Conservation (phyloP, 805 yeast genomes). For the Saturnispora serradocipensis region DNA sequence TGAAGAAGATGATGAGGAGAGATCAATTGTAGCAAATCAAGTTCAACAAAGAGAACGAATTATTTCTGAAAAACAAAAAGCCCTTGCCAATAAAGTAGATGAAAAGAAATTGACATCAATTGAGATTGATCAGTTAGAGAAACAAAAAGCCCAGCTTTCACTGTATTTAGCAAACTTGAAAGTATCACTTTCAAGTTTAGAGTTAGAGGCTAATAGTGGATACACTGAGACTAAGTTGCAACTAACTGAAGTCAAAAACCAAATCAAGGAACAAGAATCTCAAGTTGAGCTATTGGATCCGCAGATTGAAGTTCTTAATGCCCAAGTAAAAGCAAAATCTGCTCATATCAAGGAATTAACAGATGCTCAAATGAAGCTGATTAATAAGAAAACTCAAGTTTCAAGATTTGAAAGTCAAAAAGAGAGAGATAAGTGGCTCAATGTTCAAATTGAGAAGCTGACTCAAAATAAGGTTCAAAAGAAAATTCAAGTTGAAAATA, state of each 20-base stretch:
- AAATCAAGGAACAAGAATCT: neutral
- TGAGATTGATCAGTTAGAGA: slow-evolving; percentile 39
- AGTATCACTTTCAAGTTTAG: slow-evolving; percentile 36
- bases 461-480: slow-evolving; percentile 13
- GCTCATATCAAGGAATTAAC: slow-evolving; percentile 29
- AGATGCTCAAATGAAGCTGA: slow-evolving; percentile 48
- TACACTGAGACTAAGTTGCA: neutral
- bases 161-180: slow-evolving; percentile 36
- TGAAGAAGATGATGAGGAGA: slow-evolving; percentile 40
- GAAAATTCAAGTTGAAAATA: slow-evolving; percentile 25
- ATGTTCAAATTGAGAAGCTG: slow-evolving; percentile 35
- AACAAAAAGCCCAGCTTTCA: slow-evolving; percentile 26
- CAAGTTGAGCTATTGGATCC: slow-evolving; percentile 24
- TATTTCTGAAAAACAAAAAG: slow-evolving; percentile 36
- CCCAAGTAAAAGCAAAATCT: slow-evolving; percentile 16
- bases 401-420: slow-evolving; percentile 44
- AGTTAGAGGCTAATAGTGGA: slow-evolving; percentile 30
- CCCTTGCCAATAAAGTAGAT: slow-evolving; percentile 39
- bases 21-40: slow-evolving; percentile 44
- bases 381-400: slow-evolving; percentile 64
- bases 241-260: neutral
- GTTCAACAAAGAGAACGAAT: slow-evolving; percentile 52
- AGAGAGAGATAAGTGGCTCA: slow-evolving; percentile 65
- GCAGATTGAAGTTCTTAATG: slow-evolving; percentile 19
- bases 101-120: slow-evolving; percentile 41